Conservation (phyloP, 108 stramenopile species). For the Cyclotella kingstonii region DNA sequence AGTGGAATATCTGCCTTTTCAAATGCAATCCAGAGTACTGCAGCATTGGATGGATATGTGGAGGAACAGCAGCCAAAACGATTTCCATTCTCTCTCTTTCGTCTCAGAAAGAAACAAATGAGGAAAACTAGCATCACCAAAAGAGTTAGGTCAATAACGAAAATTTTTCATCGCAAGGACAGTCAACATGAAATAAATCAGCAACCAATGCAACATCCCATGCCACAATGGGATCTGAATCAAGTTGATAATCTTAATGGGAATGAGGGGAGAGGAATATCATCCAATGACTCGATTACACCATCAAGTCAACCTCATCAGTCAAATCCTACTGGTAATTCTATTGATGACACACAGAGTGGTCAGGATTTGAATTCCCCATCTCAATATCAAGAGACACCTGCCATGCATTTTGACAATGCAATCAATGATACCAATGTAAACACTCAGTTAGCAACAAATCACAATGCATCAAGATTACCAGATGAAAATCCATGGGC, state of each 20-base stretch:
- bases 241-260: neutral
- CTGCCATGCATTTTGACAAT: no score
- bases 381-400: no score
- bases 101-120: neutral
- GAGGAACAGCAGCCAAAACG: neutral
- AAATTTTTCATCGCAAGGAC: neutral
- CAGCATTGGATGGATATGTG: conserved; percentile 4
- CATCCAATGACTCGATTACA: neutral
- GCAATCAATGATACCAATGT: no score
- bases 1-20: conserved; percentile 1
- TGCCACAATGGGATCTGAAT: neutral
- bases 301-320: neutral
- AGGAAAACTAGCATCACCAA: neutral
- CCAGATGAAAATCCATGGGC: conserved; percentile 1
- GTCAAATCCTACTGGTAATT: no score
- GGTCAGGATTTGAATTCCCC: no score
- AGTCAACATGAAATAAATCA: neutral
- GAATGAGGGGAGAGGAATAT: neutral
- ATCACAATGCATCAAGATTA: no score
- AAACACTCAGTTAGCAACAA: no score
- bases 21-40: conserved; percentile 1
- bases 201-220: neutral
- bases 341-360: no score
- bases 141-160: neutral
- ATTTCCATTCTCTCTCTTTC: neutral